Conservation (phyloP, 805 yeast species). For the Kurtzmaniella cleridarum region DNA sequence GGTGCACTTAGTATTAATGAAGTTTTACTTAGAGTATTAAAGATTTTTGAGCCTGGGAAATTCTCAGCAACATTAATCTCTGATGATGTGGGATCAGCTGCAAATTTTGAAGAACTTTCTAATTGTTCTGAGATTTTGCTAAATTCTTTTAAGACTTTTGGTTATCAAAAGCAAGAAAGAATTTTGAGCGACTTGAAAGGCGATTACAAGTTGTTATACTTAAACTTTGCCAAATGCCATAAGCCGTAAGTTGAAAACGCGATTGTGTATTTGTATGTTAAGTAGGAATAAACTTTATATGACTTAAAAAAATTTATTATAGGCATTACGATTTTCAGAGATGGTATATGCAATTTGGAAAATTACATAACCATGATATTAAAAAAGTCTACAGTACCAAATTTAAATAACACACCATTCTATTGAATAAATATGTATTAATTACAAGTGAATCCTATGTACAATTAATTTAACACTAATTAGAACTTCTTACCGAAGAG, state of each 20-base stretch:
- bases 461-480: conserved; percentile 28
- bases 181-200: conserved; percentile 66
- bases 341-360: too few species aligned
- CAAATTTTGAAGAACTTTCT: conserved; percentile 19
- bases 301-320: neutral
- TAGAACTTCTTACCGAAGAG: conserved; percentile 93
- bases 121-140: conserved; percentile 24
- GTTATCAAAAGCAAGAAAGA: conserved; percentile 59
- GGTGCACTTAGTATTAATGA: conserved; percentile 40
- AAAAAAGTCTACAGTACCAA: neutral
- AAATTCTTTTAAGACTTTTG: conserved; percentile 16
- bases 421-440: conserved; percentile 4
- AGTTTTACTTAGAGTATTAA: conserved; percentile 56
- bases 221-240: conserved; percentile 46
- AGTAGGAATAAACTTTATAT: too few species aligned
- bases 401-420: neutral
- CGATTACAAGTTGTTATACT: conserved; percentile 66
- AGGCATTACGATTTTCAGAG: too few species aligned
- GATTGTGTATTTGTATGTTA: too few species aligned
- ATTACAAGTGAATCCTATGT: conserved; percentile 2
- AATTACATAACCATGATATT: too few species aligned
- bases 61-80: conserved; percentile 50
- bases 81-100: conserved; percentile 8
- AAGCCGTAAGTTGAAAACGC: too few species aligned
- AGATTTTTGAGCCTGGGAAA: conserved; percentile 67